Evolutionary conservation across 1,284 basidiomycete species (phyloP), one percentile per base, ranked within the genome.

Genomic region (Anthracocystis panici-leucophaei): DNA sequence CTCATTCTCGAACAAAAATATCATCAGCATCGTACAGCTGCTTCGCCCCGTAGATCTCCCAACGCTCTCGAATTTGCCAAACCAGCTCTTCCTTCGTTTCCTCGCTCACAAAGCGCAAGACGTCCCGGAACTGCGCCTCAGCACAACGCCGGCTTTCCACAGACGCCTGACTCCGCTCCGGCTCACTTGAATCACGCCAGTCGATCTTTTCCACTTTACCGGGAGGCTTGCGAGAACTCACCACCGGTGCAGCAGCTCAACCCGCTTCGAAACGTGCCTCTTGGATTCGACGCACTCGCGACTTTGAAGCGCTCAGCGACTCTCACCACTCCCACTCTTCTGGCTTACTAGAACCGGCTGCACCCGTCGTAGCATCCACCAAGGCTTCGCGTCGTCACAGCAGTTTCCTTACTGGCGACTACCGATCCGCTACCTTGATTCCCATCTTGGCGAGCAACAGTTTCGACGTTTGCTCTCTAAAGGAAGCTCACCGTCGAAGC

Each of bases 1-100:
- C 73, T 75, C 53, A 72, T 75, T 44, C 63, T 71, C 16, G 73
- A 75, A 40, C 68, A 75, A 56, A 75, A 75, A 48, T 56, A 55
- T 31, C 35, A 58, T 8, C 62, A 63, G 45, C 70, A 64, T n/a
- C 70, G 70, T 48, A 64, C 64, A 7, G 35, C 45, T 21, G 57
- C 53, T 53, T 72, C 70, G 1, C 50, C 55, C 16, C 38, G 31
- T 23, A 40, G 21, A 2, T 50, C 58, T 18, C n/a, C 49, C 23
- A 23, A 12, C 31, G 59, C 58, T 18, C 27, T 14, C 0, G 55
- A 63, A 1, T 16, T 16, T 16, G 5, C 38, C 18, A 45, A 38
- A 8, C 11, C 38, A 12, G 5, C 45, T 18, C 38, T 40, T 14
- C 10, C 16, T 40, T 35, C 38, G 0, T 50, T 46, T 29, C 40